Conservation (phyloP, 2,329 filamentous ascomycete genomes). For the Albophoma yamanashiensis region DNA sequence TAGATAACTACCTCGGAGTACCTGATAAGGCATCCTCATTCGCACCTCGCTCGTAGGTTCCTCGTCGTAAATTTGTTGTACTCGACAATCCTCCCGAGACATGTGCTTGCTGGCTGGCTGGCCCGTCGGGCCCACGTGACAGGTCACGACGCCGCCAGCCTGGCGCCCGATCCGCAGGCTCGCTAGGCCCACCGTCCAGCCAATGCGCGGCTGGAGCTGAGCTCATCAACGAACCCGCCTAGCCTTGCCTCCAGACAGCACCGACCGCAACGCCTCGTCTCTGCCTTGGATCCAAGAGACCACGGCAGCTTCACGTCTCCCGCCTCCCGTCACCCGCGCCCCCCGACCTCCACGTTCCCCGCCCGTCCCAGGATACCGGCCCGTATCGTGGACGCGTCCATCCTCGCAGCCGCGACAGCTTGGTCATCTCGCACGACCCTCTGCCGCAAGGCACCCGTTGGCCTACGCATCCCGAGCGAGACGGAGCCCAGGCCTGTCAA, state of each 20-base stretch:
- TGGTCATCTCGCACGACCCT: neutral
- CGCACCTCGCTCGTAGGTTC: too few relatives aligned
- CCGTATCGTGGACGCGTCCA: neutral
- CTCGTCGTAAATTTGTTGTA: too few relatives aligned
- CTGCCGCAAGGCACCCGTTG: neutral
- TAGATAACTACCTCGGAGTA: too few relatives aligned
- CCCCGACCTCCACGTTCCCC: neutral
- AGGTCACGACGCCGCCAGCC: neutral
- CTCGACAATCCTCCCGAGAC: too few relatives aligned
- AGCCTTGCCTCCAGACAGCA: neutral
- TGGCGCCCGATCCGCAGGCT: neutral
- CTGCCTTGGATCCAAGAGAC: neutral
- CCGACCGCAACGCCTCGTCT: neutral
- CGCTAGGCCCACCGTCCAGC: neutral
- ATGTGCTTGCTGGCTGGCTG: neutral
- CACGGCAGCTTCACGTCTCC: neutral
- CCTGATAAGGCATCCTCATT: too few relatives aligned
- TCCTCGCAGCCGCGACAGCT: neutral
- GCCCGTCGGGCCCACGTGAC: neutral
- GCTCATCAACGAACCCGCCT: neutral
- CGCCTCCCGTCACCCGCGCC: neutral
- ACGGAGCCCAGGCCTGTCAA: neutral
- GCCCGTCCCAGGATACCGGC: neutral
- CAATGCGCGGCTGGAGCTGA: neutral
- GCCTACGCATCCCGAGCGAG: neutral